A percentile compares a stretch with the other conserved stretches of the same genome.
Evolutionary conservation across 805 yeast species (phyloP).

Genomic region (Lipomyces sp.): DNA sequence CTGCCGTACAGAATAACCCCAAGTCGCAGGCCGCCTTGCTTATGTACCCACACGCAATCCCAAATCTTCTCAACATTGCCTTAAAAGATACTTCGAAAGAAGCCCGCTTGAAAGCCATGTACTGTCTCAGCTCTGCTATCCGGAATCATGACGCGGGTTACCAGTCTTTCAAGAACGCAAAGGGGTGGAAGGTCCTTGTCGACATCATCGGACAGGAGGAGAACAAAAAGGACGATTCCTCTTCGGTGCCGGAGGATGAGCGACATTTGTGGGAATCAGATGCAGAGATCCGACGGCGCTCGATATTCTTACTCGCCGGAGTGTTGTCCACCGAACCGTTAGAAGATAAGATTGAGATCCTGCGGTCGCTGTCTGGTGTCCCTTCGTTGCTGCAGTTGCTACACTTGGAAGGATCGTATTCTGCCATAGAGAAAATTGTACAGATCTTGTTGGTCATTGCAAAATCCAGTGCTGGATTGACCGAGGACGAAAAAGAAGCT

Average conservation of each 20-base stretch:
- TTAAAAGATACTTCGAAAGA: slow-evolving; percentile 32
- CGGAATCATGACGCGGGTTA: slow-evolving; percentile 65
- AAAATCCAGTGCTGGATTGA: slow-evolving; percentile 20
- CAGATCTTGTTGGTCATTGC: slow-evolving; percentile 21
- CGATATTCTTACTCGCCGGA: slow-evolving; percentile 25
- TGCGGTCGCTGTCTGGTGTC: slow-evolving; percentile 18
- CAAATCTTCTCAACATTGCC: slow-evolving; percentile 34
- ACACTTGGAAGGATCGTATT: slow-evolving; percentile 17
- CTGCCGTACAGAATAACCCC: slow-evolving; percentile 89
- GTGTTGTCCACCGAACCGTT: slow-evolving; percentile 26
- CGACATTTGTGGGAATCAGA: slow-evolving; percentile 13
- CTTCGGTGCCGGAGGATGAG: slow-evolving; percentile 5
- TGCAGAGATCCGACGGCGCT: slow-evolving; percentile 21
- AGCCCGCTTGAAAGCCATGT: slow-evolving; percentile 62
- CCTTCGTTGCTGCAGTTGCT: slow-evolving; percentile 18
- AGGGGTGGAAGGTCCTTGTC: slow-evolving; percentile 56
- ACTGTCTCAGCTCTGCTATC: slow-evolving; percentile 70
- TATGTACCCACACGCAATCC: slow-evolving; percentile 34
- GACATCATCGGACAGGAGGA: slow-evolving; percentile 14
- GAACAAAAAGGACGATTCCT: background rate
- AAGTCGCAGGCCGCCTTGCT: slow-evolving; percentile 53
- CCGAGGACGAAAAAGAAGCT: slow-evolving; percentile 19
- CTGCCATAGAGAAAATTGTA: slow-evolving; percentile 25
- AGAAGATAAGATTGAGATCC: slow-evolving; percentile 18
- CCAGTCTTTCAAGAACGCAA: slow-evolving; percentile 49